Conservation (phyloP, 1,284 basidiomycete species). For the Rhodotorula sp. region DNA sequence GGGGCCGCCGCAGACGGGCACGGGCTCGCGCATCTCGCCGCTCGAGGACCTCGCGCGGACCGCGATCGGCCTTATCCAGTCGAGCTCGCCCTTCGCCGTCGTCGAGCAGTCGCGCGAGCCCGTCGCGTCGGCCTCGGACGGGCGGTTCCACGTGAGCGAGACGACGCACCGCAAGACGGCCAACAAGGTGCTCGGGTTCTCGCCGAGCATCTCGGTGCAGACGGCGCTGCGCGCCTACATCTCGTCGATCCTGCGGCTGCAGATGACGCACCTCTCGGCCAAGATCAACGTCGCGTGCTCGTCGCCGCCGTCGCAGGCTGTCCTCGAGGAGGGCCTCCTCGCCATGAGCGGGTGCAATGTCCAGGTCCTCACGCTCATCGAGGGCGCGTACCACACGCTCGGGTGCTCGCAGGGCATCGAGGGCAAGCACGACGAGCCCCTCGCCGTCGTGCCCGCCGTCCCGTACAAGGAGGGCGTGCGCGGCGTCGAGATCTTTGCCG, state of each 20-base stretch:
- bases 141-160: slow-evolving; percentile 30
- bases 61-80: slow-evolving; percentile 38
- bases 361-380: slow-evolving; percentile 44
- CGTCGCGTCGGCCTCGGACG: slow-evolving; percentile 16
- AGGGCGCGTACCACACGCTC: slow-evolving; percentile 43
- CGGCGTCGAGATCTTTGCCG: slow-evolving; percentile 40
- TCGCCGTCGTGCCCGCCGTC: slow-evolving; percentile 39
- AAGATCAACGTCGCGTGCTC: slow-evolving; percentile 43
- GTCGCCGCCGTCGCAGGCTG: slow-evolving; percentile 41
- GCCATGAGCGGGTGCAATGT: slow-evolving; percentile 43
- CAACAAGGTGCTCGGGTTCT: slow-evolving; percentile 34
- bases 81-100: slow-evolving; percentile 39
- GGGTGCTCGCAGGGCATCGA: slow-evolving; percentile 43
- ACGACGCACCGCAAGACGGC: slow-evolving; percentile 32
- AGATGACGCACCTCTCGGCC: slow-evolving; percentile 35
- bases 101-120: slow-evolving; percentile 15
- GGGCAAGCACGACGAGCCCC: slow-evolving; percentile 30
- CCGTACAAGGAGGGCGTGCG: slow-evolving; percentile 44
- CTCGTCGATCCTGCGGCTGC: slow-evolving; percentile 36
- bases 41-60: slow-evolving; percentile 34
- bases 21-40: background rate
- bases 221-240: slow-evolving; percentile 37
- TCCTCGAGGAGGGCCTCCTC: slow-evolving; percentile 45
- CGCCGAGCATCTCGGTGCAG: slow-evolving; percentile 22
- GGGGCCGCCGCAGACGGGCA: slow-evolving; percentile 19